Evolutionary conservation across 169 alveolate species (phyloP), one percentile per base, ranked within the genome.

Genomic region (Plasmodium knowlesi): DNA sequence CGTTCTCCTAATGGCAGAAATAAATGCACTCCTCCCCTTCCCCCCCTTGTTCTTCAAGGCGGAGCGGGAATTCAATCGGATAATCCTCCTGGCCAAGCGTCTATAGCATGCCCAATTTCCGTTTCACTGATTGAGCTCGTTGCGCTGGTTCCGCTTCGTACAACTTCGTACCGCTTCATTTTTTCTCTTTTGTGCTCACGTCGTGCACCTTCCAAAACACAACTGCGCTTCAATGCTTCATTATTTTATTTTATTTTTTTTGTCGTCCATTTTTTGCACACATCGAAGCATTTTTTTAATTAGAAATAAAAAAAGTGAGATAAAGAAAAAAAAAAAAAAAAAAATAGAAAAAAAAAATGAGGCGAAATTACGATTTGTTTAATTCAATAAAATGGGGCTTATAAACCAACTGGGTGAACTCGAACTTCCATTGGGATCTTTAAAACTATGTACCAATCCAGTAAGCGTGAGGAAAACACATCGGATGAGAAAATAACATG

Each of bases 261-360:
- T 19, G 30, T 72, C 22, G 8, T 72, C 19, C 37, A 28, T 22
- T 73, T 22, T 73, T 73, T 73, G 53, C 2, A 5, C 22, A 34
- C 5, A 30, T 32, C 10, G 41, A 73, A 73, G 22, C 30, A 22
- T 16, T 34, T 73, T 34, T 73, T 73, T 73, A 28, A 32, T 28
- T 73, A 73, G 0, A 73, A 73, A 14, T 10, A n/a, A 73, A 73
- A 73, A 28, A 30, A 73, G 22, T 3, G 53, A 5, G 82, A 73
- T 16, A 73, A 73, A 73, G 30, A 73, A 73, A 73, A 32, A 32
- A 32, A 73, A 5, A 73, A 73, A 73, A 73, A 73, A 73, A 73
- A 32, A 32, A 32, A 32, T 3, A 32, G 39, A 32, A 32, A 32
- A 32, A 32, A 3, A 32, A 32, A 32, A 32, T n/a, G 3, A 22